Percentiles rank a stretch among this genome's conserved stretches.
Evolutionary conservation across 2,329 filamentous ascomycete genomes (phyloP).

Genomic region (Paradendryphiella salina): DNA sequence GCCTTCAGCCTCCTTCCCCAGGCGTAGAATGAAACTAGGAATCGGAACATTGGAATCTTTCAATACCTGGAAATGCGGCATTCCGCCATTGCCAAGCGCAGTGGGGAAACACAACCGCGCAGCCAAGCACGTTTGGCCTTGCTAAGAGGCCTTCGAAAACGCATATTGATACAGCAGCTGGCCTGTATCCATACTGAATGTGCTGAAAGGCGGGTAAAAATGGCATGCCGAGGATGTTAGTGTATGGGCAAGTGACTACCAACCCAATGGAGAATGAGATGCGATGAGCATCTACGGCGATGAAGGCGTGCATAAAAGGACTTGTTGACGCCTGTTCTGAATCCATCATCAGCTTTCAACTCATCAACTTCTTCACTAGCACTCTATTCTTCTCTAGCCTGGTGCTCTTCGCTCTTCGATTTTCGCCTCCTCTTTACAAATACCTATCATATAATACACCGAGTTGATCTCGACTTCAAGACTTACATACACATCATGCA

Average conservation of each 20-base stretch:
- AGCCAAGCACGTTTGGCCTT: constrained; percentile 31
- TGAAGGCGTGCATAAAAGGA: constrained; percentile 26
- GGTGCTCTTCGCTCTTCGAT: constrained; percentile 24
- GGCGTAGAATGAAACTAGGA: constrained; percentile 23
- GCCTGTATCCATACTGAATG: constrained; percentile 6
- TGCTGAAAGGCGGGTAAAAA: too few species aligned
- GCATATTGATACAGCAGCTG: constrained; percentile 22
- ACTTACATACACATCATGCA: constrained; percentile 27
- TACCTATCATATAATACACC: constrained; percentile 1
- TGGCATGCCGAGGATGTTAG: too few species aligned
- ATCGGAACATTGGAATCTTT: constrained; percentile 19
- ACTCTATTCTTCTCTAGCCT: constrained; percentile 21
- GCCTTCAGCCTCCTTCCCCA: constrained; percentile 16
- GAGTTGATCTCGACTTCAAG: constrained; percentile 24
- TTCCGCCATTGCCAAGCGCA: constrained; percentile 20
- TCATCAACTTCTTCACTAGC: constrained; percentile 16
- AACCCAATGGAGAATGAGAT: constrained; percentile 6
- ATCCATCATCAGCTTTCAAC: constrained; percentile 24
- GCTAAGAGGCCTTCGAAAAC: constrained; percentile 8
- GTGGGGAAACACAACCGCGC: constrained; percentile 23
- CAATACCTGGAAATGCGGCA: constrained; percentile 6
- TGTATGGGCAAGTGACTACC: constrained; percentile 5
- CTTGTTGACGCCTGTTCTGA: constrained; percentile 2
- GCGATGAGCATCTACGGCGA: constrained; percentile 1
- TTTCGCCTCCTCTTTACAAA: constrained; percentile 12